Percentiles rank a stretch among this genome's conserved stretches.
Evolutionary conservation across 805 yeast species (phyloP).

Genomic region (Dipodascus geniculatus): DNA sequence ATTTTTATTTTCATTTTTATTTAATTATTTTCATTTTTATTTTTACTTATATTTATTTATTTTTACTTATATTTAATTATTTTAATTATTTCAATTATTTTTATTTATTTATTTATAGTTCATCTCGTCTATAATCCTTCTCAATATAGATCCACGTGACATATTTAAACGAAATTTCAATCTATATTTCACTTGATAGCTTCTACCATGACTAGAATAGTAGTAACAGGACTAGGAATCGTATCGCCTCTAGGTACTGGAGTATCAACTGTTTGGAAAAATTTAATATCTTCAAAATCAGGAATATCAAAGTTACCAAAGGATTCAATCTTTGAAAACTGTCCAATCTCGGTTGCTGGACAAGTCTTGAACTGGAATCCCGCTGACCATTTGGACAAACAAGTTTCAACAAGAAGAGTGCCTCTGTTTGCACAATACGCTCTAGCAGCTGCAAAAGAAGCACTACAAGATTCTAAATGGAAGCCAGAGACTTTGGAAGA

Average conservation of each 20-base stretch:
- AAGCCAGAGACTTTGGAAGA: conserved; percentile 24
- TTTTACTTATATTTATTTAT: no score
- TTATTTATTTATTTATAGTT: no score
- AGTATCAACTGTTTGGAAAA: conserved; percentile 23
- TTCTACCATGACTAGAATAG: conserved; percentile 40
- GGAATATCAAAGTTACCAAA: conserved; percentile 32
- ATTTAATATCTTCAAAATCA: conserved; percentile 22
- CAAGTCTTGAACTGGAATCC: conserved; percentile 40
- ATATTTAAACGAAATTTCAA: no score
- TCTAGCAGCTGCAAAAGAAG: conserved; percentile 64
- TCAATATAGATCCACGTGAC: background rate
- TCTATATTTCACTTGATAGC: background rate
- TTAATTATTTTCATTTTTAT: no score
- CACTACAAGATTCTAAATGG: conserved; percentile 57
- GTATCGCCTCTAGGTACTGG: conserved; percentile 78
- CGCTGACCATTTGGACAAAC: conserved; percentile 35
- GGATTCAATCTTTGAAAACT: conserved; percentile 37
- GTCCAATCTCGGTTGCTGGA: conserved; percentile 33
- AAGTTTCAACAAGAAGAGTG: conserved; percentile 43
- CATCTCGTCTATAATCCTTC: no score
- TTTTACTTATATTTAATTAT: no score
- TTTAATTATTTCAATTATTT: no score
- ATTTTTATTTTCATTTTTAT: no score
- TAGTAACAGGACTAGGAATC: conserved; percentile 83
- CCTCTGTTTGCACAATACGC: conserved; percentile 74